Conservation (phyloP, 768 basidiomycete species). For the Naganishia kalamii region DNA sequence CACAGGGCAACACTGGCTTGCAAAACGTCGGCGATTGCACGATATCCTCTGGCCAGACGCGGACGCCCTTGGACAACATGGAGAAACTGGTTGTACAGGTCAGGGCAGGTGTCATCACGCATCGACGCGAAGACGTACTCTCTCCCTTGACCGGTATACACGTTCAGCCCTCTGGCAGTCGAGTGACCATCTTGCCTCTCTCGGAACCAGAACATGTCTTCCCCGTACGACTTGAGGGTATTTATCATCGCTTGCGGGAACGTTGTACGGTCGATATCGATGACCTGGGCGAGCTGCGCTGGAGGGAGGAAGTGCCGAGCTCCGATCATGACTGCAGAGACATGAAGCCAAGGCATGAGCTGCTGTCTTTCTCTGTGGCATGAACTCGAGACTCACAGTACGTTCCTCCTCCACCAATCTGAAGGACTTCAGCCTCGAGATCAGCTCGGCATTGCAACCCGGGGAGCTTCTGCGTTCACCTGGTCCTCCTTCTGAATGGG, state of each 20-base stretch:
- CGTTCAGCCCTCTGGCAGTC: constrained; percentile 14
- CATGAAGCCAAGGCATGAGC: no score
- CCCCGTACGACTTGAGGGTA: constrained; percentile 4
- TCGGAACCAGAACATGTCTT: constrained; percentile 22
- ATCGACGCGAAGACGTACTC: constrained; percentile 12
- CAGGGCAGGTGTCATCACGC: not conserved
- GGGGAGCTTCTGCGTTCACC: not conserved
- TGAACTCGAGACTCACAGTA: constrained; percentile 9
- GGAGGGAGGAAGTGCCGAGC: constrained; percentile 19
- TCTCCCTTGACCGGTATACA: constrained; percentile 22
- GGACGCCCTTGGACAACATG: not conserved
- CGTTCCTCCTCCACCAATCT: constrained; percentile 24
- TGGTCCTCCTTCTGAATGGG: not conserved
- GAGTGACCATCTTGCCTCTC: constrained; percentile 13
- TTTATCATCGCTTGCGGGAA: not conserved
- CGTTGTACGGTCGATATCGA: not conserved
- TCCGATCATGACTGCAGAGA: constrained; percentile 17
- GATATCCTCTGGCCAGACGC: constrained; percentile 16
- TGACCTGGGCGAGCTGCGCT: constrained; percentile 4
- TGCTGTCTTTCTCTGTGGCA: not conserved
- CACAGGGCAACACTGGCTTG: not conserved
- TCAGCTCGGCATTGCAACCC: not conserved
- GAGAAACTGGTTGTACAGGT: constrained; percentile 10
- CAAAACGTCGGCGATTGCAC: constrained; percentile 11
- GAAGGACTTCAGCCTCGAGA: not conserved